Evolutionary conservation across 169 alveolate species (phyloP), one percentile per base, ranked within the genome.

Genomic region (Plasmodium inui): DNA sequence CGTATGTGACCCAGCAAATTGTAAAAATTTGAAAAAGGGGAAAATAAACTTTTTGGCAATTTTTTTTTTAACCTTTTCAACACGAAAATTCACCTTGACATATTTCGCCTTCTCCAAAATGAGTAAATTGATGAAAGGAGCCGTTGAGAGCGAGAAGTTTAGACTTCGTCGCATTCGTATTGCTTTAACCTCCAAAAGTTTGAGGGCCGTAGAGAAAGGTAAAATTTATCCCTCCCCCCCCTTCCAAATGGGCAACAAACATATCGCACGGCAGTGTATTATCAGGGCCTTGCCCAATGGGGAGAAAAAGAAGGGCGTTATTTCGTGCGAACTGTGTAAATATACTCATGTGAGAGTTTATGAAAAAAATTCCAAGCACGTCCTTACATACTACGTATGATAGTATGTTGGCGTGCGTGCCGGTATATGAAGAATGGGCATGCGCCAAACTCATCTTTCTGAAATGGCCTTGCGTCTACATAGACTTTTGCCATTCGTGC

Each of bases 81-180:
- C 3, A 84, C 70, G 30, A 28, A 55, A 53, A 80, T 17, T 67
- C 26, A 2, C 82, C n/a, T 55, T 82, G 61, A 74, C 88, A 81
- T 79, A 34, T 88, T 55, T 88, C 34, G 67, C 50, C 32, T 19
- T 55, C 32, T 91, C 46, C 89, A 95, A 91, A 84, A 94, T 95
- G 97, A 96, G 95, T 89, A 97, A 97, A 92, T 96, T 93, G 82
- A 53, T 91, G 81, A 97, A 97, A 95, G 98, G 96, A 70, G 98
- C 96, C 92, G 95, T 86, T 93, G 98, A 96, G 34, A 98, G 96
- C 96, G 98, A 96, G 95, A 97, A 98, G 97, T 95, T 93, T 96
- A 96, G 97, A 83, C 96, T 96, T 95, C 99, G 98, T 95, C 96
- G 97, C 93, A 98, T 98, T 82, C 98, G 99, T 79, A 97, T 98